These are phyloP conservation scores for Lasiosphaeria miniovina DNA, from an alignment of 495 filamentous ascomycete species.

Conservation along the genomic window DNA sequence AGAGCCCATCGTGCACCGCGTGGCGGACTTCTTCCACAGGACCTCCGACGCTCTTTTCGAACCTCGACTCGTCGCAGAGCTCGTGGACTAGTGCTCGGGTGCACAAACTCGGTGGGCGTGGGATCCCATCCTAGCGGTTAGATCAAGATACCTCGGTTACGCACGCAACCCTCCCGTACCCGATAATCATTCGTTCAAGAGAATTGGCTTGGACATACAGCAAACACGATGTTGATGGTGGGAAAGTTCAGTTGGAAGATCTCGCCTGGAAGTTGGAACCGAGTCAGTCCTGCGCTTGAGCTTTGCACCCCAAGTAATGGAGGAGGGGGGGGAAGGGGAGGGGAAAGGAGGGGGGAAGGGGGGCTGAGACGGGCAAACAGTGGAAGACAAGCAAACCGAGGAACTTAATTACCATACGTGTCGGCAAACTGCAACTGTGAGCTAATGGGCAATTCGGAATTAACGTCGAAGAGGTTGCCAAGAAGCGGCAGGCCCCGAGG, in stretches of 20 bases:
- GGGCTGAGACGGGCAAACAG: no score
- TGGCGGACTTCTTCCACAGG: constrained; percentile 51
- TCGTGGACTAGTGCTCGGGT: constrained; percentile 59
- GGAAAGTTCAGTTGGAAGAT: constrained; percentile 22
- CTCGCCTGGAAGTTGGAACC: constrained; percentile 1
- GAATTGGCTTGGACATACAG: constrained; percentile 8
- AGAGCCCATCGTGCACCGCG: constrained; percentile 63
- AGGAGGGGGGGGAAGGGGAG: no score
- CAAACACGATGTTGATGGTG: constrained; percentile 12
- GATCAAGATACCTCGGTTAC: no score
- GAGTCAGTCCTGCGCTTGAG: no score
- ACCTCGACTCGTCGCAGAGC: constrained; percentile 65
- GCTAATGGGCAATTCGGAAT: constrained; percentile 49
- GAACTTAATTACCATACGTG: constrained; percentile 43
- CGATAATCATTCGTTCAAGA: no score
- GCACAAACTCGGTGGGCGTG: background rate
- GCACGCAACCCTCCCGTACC: no score
- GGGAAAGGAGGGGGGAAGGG: no score
- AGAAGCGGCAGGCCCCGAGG: constrained; percentile 57
- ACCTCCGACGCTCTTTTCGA: constrained; percentile 51
- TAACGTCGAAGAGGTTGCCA: constrained; percentile 57
- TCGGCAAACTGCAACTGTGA: constrained; percentile 54
- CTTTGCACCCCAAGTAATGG: no score
- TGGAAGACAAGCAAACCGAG: no score
- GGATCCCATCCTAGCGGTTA: no score